These are phyloP conservation scores for Mytilinidion resinicola DNA, from an alignment of 495 filamentous ascomycete genomes.

Conservation along the genomic window DNA sequence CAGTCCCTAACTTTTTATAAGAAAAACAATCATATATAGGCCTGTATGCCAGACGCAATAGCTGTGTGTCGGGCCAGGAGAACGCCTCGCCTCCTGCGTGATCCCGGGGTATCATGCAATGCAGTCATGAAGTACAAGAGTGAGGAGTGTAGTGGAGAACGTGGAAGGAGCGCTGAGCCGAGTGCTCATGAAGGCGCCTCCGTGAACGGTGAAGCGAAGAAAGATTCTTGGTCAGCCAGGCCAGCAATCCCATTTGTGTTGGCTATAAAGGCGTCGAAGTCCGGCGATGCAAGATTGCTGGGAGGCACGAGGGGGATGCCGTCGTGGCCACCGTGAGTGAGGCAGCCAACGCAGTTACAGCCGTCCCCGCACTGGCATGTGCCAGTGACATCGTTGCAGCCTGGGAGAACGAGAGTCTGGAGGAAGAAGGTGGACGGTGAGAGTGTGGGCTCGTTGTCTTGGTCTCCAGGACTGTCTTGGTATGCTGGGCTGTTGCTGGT, in stretches of 20 bases:
- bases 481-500: constrained; percentile 2
- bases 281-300: not conserved
- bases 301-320: constrained; percentile 14
- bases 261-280: not conserved
- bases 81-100: too few species aligned
- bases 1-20: too few species aligned
- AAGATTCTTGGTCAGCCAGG: not conserved
- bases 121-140: too few species aligned
- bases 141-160: not conserved
- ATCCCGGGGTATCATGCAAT: too few species aligned
- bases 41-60: too few species aligned
- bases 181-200: not conserved
- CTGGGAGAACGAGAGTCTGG: constrained; percentile 20
- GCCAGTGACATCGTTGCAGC: constrained; percentile 26
- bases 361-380: constrained; percentile 30
- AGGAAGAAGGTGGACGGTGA: constrained; percentile 27
- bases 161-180: not conserved
- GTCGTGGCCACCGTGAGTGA: constrained; percentile 28
- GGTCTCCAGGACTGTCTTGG: constrained; percentile 17
- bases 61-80: too few species aligned
- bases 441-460: constrained; percentile 18
- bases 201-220: not conserved
- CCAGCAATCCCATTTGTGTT: not conserved
- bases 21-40: too few species aligned
- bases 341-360: constrained; percentile 27